Conservation (phyloP, 306 rosid species). For the Pyrus betulifolia region DNA sequence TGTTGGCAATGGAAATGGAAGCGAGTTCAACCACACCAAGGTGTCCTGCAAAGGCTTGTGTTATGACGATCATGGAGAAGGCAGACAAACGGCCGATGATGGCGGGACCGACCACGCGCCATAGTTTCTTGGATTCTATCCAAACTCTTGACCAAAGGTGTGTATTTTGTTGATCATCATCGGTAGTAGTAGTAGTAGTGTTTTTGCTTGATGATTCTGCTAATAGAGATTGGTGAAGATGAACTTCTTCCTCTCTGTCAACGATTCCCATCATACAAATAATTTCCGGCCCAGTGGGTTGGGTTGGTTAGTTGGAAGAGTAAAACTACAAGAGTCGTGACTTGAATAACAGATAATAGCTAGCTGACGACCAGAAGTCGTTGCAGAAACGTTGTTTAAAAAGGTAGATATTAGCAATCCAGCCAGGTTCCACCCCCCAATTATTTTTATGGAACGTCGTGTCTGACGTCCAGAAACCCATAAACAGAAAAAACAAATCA, state of each 20-base stretch:
- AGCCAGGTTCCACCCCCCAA: no score
- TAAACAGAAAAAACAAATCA: no score
- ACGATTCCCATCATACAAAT: not conserved
- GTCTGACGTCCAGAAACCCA: no score
- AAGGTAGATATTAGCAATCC: no score
- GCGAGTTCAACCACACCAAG: slow-evolving; percentile 17
- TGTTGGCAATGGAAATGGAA: slow-evolving; percentile 8
- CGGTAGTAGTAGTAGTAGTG: not conserved
- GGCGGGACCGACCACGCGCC: slow-evolving; percentile 13
- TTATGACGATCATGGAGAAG: slow-evolving; percentile 9
- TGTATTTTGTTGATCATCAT: not conserved
- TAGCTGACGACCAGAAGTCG: no score
- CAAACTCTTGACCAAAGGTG: slow-evolving; percentile 1
- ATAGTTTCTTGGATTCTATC: slow-evolving; percentile 16
- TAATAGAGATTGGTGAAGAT: no score
- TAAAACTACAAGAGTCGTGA: no score
- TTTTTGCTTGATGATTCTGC: not conserved
- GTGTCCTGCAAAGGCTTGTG: slow-evolving; percentile 16
- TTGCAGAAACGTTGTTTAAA: no score
- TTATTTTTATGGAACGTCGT: no score
- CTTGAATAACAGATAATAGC: no score
- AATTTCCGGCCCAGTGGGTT: not conserved
- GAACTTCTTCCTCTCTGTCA: not conserved
- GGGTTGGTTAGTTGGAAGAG: no score
- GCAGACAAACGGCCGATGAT: not conserved